Evolutionary conservation across 176 grass and related monocot species (phyloP).

Genomic region (Bolboschoenus planiculmis): DNA sequence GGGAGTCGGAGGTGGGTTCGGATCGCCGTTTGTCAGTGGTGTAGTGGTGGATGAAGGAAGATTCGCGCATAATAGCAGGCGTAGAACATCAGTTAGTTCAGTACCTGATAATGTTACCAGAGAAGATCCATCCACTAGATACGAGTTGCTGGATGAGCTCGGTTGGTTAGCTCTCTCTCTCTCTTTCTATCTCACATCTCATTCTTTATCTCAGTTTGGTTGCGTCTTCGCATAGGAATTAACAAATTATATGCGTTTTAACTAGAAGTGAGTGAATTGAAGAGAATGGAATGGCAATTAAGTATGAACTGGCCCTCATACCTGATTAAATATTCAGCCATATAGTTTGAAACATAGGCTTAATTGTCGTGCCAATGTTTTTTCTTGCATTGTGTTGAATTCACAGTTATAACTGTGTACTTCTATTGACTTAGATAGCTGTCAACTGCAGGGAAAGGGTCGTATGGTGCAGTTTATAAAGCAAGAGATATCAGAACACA

Average conservation of each 20-base stretch:
- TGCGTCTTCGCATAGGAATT: neutral
- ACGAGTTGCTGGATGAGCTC: constrained; percentile 94
- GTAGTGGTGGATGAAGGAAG: constrained; percentile 30
- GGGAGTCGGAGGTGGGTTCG: constrained; percentile 49
- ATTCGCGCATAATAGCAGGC: constrained; percentile 54
- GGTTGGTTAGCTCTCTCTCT: constrained; percentile 47
- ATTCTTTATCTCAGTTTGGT: neutral
- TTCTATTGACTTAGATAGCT: neutral
- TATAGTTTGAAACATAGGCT: neutral
- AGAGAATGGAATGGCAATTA: neutral
- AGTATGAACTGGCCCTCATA: neutral
- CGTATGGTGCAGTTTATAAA: constrained; percentile 99
- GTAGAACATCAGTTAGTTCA: constrained; percentile 74
- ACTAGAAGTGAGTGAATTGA: neutral
- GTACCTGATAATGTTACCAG: constrained; percentile 64
- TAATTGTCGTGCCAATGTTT: constrained; percentile 7
- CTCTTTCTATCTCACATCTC: neutral
- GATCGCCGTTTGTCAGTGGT: constrained; percentile 68
- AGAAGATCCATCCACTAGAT: constrained; percentile 93
- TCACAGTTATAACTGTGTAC: neutral
- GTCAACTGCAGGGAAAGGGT: constrained; percentile 81
- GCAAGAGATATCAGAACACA: constrained; percentile 91
- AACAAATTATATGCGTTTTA: neutral
- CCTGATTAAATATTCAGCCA: neutral
- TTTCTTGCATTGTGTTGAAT: constrained; percentile 24